These are phyloP conservation scores for Drechmeria coniospora DNA, from an alignment of 2,329 filamentous ascomycete species.

Conservation along the genomic window DNA sequence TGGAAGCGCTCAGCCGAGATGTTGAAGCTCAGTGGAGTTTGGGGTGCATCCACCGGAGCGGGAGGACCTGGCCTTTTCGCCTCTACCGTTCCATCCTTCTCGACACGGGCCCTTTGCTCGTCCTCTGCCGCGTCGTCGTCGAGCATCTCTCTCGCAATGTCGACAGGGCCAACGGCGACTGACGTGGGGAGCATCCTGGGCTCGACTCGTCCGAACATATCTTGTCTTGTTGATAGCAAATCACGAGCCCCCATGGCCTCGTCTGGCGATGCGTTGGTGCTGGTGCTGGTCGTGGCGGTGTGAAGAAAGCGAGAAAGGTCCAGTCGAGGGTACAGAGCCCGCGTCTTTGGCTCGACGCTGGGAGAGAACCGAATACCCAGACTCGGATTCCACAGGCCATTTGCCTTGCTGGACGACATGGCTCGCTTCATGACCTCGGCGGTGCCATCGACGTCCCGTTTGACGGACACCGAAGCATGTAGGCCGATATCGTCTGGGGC, in stretches of 20 bases:
- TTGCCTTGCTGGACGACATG: conserved; percentile 4
- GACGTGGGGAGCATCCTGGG: too few relatives aligned
- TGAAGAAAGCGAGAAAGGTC: conserved; percentile 13
- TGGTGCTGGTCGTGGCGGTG: background rate
- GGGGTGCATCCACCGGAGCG: conserved; percentile 8
- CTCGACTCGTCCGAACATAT: too few relatives aligned
- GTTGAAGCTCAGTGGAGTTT: conserved; percentile 13
- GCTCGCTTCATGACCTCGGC: conserved; percentile 4
- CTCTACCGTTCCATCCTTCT: background rate
- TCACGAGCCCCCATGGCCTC: too few relatives aligned
- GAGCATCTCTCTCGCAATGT: too few relatives aligned
- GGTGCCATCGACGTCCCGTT: too few relatives aligned
- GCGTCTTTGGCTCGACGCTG: conserved; percentile 4
- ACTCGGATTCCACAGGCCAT: conserved; percentile 14
- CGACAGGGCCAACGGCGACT: too few relatives aligned
- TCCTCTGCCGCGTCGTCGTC: background rate
- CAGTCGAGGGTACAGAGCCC: conserved; percentile 11
- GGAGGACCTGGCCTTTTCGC: background rate
- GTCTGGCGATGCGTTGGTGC: background rate
- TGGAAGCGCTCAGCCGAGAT: conserved; percentile 15
- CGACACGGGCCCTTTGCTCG: background rate
- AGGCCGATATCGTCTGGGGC: too few relatives aligned
- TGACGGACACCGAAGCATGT: too few relatives aligned
- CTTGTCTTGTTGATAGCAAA: too few relatives aligned
- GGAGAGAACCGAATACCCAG: conserved; percentile 16